Evolutionary conservation across 192 early-diverging fungal genomes (phyloP), one percentile per base, ranked within the genome.

Genomic region (Backusella liffmaniae): DNA sequence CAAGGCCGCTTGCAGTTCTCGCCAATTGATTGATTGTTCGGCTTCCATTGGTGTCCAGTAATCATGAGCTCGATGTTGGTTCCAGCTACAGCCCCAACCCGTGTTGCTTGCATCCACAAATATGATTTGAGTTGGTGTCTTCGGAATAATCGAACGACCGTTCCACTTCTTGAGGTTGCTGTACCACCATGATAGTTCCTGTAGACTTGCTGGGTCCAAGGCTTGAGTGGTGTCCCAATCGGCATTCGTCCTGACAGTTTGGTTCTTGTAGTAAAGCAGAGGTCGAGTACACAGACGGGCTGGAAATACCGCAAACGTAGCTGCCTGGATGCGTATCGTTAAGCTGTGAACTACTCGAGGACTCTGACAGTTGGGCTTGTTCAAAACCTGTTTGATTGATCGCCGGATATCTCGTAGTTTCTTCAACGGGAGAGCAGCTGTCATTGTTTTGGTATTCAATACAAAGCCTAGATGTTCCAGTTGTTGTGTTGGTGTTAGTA

Each of bases 381-480:
- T 70, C 34, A 74, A 13, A 4, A 79, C 72, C 29, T 73, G 68
- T 21, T 68, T 67, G 35, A 80, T 77, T 29, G 77, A 77, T 9
- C 76, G 34, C 5, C 77, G 69, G 9, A 84, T 13, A 30, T 78
- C 78, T 12, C 79, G 41, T 0, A 81, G 30, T 53, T 84, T 84
- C 26, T 56, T 44, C 6, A 35, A 42, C 13, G 79, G 79, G 0
- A 81, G 74, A 3, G 74, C 32, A n/a, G 34, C 39, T 4, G 75
- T 73, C 79, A 84, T 84, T 9, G 73, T 36, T 7, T 37, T 6
- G 8, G 77, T 80, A 44, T 81, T 41, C 75, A 84, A 34, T 0
- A 9, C 29, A 46, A 75, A 80, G 8, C 77, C 79, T 3, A 84
- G 65, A 35, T 84, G 82, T 6, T 84, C 72, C 59, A 84, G 39